Evolutionary conservation across 129 eudicot species (phyloP).

Genomic region (Escallonia rubra): DNA sequence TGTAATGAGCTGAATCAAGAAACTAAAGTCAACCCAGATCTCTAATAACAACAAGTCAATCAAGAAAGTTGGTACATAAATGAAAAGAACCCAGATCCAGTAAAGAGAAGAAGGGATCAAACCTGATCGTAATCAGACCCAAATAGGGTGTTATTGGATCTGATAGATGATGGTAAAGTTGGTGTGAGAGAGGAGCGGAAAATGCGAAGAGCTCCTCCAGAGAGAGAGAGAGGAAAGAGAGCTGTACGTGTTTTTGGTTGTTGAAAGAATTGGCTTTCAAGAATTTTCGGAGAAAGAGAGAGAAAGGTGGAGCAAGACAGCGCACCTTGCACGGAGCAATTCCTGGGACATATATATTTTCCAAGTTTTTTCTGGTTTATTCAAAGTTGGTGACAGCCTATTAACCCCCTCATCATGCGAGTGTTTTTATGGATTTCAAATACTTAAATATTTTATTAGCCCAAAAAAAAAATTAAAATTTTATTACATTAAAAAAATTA

Average conservation of each 20-base stretch:
- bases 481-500: too few species aligned
- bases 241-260: neutral
- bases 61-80: neutral
- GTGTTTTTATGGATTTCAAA: too few species aligned
- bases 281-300: neutral
- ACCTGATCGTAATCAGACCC: conserved; percentile 4
- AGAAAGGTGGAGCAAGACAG: neutral
- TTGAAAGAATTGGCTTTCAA: neutral
- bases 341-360: neutral
- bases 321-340: conserved; percentile 5
- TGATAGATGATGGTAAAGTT: neutral
- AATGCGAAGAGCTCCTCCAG: conserved; percentile 1
- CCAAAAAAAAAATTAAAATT: too few species aligned
- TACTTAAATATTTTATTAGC: too few species aligned
- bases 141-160: neutral
- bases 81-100: conserved; percentile 14
- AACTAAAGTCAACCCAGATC: neutral
- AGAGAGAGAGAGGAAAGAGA: neutral
- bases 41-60: neutral
- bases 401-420: too few species aligned
- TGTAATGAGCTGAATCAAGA: too few species aligned
- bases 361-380: too few species aligned
- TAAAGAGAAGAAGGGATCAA: neutral
- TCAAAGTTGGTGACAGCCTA: too few species aligned
- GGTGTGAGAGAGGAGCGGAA: conserved; percentile 3